Base-by-base conservation (phyloP, 2,329 filamentous ascomycete genomes). In the Sporothrix mexicana region DNA sequence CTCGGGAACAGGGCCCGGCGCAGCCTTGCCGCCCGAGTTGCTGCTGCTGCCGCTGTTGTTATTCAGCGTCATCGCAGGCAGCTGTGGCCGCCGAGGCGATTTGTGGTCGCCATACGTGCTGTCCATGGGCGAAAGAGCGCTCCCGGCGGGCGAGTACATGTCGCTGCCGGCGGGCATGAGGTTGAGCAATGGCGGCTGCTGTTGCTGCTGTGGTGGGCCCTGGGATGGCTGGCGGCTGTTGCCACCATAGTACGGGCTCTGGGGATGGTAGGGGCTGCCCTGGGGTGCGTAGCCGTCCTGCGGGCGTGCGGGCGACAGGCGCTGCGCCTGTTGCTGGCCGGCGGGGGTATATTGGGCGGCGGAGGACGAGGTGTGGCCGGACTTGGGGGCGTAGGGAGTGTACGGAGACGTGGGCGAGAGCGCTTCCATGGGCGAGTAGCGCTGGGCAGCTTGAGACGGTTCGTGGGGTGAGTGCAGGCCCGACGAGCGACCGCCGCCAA, bases 361-460 rank as follows among this genome's bases (percentile, higher is more conserved):
- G 79, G 75, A 88, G 86, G 80, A 85, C 76, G 85, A 79, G 84
- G 89, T 20, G 7, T 15, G 30, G 5, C 70, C 75, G 85, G 88
- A 80, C 85, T 92, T 83, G 25, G 86, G 79, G 51, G 88, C 87
- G 83, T 97, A 97, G 62, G 87, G 80, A 62, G 89, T 88, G 83
- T 97, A 97, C 47, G 94, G 91, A 72, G 93, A 92, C 47, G 91
- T 90, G 55, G 94, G 93, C 74, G 94, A 94, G 74, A 97, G 85
- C 17, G 90, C 88, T 81, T 97, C 95, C 95, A 98, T 98, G 76
- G 95, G 96, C 64, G 95, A 98, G 83, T 98, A 98, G 80, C 95
- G 90, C 81, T 97, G 93, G 74, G 94, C 93, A 73, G 94, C 93
- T 69, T 93, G 87, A 59, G 94, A 96, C 73, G 93, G 90, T 79